Conservation (phyloP, 352 stramenopile genomes). For the Globisporangium irregulare region DNA sequence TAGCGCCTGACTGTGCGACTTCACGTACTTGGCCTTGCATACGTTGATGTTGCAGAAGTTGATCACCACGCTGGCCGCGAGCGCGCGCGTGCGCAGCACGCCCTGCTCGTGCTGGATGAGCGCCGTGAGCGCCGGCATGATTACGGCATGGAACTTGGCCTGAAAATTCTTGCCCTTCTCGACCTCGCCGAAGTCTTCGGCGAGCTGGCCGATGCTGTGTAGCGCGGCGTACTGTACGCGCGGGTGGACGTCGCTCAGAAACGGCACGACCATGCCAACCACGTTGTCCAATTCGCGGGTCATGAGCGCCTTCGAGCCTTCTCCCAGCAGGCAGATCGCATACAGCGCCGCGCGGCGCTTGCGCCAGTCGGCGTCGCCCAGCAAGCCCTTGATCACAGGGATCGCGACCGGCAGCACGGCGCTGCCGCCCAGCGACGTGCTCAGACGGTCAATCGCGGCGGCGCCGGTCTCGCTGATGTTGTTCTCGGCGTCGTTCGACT, state of each 20-base stretch:
- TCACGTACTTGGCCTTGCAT: constrained; percentile 78
- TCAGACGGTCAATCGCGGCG: constrained; percentile 76
- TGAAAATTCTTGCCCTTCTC: constrained; percentile 89
- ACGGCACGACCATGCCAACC: constrained; percentile 60
- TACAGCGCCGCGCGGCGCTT: constrained; percentile 80
- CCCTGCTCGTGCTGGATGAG: constrained; percentile 61
- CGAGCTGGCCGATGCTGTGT: constrained; percentile 80
- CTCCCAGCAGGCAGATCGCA: constrained; percentile 70
- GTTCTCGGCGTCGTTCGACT: constrained; percentile 58
- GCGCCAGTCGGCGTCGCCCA: constrained; percentile 60
- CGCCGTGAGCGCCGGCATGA: constrained; percentile 66
- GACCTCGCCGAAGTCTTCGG: constrained; percentile 80
- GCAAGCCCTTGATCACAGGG: constrained; percentile 63
- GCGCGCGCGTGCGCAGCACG: constrained; percentile 69
- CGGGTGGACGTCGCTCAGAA: constrained; percentile 66
- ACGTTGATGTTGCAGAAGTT: constrained; percentile 87
- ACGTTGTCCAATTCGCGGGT: constrained; percentile 78
- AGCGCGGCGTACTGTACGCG: constrained; percentile 82
- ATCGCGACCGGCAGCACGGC: constrained; percentile 77
- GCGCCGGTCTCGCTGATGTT: constrained; percentile 70
- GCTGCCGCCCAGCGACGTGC: constrained; percentile 61
- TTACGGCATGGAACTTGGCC: constrained; percentile 62
- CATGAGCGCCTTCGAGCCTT: constrained; percentile 78
- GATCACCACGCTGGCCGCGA: constrained; percentile 76
- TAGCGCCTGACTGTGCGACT: constrained; percentile 58